Percentiles rank a stretch among this genome's conserved stretches.
Conservation (phyloP, 441 rosid species). For the Erodium trifolium region DNA sequence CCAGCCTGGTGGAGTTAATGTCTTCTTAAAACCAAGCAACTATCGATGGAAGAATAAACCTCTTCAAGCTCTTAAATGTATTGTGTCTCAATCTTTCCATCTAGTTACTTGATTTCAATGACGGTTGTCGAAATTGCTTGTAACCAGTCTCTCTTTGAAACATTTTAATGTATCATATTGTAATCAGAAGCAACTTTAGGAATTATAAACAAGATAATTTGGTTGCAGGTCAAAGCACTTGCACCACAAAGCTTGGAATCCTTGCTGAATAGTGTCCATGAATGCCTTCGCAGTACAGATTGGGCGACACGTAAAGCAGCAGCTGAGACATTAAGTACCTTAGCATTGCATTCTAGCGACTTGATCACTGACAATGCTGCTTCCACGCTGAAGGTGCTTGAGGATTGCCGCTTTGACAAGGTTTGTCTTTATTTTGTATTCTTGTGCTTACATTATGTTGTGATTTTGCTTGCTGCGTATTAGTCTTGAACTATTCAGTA, state of each 20-base stretch:
- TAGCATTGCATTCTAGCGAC: slow-evolving; percentile 74
- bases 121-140: not conserved
- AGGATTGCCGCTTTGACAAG: slow-evolving; percentile 92
- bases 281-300: slow-evolving; percentile 85
- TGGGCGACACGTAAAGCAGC: slow-evolving; percentile 98
- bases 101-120: not conserved
- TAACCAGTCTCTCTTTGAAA: not conserved
- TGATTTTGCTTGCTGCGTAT: not conserved
- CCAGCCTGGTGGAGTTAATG: not conserved
- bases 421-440: slow-evolving; percentile 24
- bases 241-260: slow-evolving; percentile 74
- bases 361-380: slow-evolving; percentile 58
- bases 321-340: slow-evolving; percentile 66
- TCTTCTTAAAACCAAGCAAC: not conserved
- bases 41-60: not conserved
- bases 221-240: slow-evolving; percentile 80
- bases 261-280: slow-evolving; percentile 74
- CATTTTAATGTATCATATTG: not conserved
- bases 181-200: not conserved
- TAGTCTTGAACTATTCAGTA: not conserved
- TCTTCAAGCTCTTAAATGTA: not conserved
- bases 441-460: not conserved
- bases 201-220: not conserved
- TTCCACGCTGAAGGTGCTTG: slow-evolving; percentile 61
- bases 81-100: not conserved